Evolutionary conservation across 345 rosid species (phyloP), one percentile per base, ranked within the genome.

Genomic region (Lepidium aucheri): DNA sequence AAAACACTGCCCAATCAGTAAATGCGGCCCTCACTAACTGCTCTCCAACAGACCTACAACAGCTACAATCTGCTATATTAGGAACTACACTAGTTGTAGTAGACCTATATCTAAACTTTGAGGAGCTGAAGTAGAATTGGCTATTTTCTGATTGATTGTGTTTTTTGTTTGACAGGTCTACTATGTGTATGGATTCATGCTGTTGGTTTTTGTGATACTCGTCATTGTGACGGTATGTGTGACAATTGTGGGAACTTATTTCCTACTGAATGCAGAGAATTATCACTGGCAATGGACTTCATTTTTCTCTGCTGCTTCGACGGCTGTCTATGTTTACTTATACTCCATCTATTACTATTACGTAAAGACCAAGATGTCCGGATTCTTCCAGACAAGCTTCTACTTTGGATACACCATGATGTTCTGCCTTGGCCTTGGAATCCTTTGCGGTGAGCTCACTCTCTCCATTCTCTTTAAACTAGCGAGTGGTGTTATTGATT

Each of bases 211-310:
- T 63, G 78, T 91, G 79, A 91, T 91, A 63, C 97, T 91, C 47
- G 74, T 86, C 24, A 86, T 91, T 17, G 97, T 91, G 47, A 86
- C 97, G 17, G 85, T 88, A 50, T 91, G 97, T 66, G 97, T 91
- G 43, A 88, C 97, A 66, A 88, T 91, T 1, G 97, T 86, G 77
- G 97, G 97, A 22, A 85, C 97, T 5, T 91, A 91, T 72, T 91
- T 88, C 86, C 72, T 91, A 70, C 86, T 91, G 59, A 91, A 91
- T 70, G 97, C 97, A 35, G 97, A 91, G 82, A 91, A 91, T 63
- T 91, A 91, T 74, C 96, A 91, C 78, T 91, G 97, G 97, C 97
- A 91, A 70, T 91, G 97, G 97, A 91, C 97, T 0, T 91, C 97
- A 20, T 91, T 88, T 70, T 83, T 86, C 79, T 88, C 97, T 24